Conservation (phyloP, 139 green algal genomes). For the Picochlorum sp. region DNA sequence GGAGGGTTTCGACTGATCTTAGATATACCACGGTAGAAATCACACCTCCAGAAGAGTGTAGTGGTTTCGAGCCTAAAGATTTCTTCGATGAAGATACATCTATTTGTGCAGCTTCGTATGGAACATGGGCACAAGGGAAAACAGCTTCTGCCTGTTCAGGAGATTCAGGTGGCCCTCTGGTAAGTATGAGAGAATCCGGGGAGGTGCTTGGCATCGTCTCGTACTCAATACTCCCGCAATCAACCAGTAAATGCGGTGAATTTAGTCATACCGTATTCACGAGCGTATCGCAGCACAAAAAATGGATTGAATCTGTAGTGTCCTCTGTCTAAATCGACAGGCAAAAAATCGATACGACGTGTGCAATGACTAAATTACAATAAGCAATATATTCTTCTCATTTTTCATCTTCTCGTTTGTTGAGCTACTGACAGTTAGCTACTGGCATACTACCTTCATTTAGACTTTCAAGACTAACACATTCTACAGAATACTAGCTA, state of each 20-base stretch:
- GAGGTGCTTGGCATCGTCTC: background rate
- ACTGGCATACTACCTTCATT: too few relatives aligned
- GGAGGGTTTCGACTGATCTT: background rate
- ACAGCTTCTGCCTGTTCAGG: background rate
- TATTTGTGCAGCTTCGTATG: background rate
- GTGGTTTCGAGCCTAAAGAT: background rate
- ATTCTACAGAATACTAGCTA: background rate
- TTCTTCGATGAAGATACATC: background rate
- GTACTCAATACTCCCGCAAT: background rate
- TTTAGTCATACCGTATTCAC: slow-evolving; percentile 1
- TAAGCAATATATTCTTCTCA: too few relatives aligned
- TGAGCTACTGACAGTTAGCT: too few relatives aligned
- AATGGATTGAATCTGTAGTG: too few relatives aligned
- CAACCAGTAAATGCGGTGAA: background rate
- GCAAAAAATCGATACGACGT: too few relatives aligned
- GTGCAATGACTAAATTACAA: too few relatives aligned
- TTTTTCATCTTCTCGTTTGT: too few relatives aligned
- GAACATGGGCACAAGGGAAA: background rate
- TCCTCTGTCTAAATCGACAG: too few relatives aligned
- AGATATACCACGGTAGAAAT: background rate
- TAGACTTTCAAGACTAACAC: too few relatives aligned
- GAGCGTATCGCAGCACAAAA: background rate
- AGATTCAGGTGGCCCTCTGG: background rate
- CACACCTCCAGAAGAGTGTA: background rate
- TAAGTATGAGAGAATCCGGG: background rate